Evolutionary conservation across 257 asterid genomes (phyloP).

Genomic region (Avicennia marina): DNA sequence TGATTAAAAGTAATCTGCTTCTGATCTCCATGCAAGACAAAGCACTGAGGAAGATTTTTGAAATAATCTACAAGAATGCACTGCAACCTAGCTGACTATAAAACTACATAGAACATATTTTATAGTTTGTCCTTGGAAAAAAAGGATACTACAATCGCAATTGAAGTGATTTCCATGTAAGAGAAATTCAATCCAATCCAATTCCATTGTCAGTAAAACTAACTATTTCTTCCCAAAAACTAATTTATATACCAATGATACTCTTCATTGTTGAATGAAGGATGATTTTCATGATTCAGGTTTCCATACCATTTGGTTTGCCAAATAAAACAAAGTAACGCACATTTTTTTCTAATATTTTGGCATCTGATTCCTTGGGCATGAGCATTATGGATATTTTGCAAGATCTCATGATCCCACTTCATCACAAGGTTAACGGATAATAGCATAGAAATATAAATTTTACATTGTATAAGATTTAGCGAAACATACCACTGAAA

Average conservation of each 20-base stretch:
- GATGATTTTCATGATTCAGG: no score
- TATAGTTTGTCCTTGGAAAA: no score
- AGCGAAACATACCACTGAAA: slow-evolving; percentile 75
- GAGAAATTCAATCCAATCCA: no score
- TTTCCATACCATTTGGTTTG: neutral
- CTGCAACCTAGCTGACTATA: neutral
- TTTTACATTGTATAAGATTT: slow-evolving; percentile 1
- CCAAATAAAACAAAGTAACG: neutral
- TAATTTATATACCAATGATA: neutral
- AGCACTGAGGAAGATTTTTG: no score
- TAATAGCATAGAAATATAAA: neutral
- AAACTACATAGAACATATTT: neutral
- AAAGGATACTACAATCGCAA: no score
- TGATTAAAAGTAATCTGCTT: no score
- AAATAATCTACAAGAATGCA: neutral
- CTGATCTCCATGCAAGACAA: no score
- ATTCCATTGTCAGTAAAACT: no score
- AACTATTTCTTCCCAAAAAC: no score
- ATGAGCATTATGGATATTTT: neutral
- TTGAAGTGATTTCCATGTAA: no score
- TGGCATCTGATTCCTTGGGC: no score
- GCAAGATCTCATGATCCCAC: neutral
- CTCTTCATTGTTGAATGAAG: neutral
- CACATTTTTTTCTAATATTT: neutral
- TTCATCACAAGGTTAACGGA: neutral